Percentiles rank a stretch among this genome's conserved stretches.
phyloP scores from a whole-genome alignment of 2,329 filamentous ascomycete genomes.

The Trichophyton simii region DNA sequence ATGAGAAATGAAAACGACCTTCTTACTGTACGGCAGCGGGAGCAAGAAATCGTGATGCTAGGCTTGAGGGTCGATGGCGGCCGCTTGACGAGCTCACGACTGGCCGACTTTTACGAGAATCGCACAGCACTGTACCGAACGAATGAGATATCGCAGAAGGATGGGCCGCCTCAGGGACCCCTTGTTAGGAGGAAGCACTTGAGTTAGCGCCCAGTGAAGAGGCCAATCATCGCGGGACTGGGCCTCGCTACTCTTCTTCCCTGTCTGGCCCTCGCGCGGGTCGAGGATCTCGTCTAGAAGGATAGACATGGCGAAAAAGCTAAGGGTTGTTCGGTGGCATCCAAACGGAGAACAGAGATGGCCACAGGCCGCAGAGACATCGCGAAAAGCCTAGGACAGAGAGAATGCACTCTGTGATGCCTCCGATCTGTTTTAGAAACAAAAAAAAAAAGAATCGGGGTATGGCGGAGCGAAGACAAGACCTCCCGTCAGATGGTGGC shows the following conservation, averaged over 20 bases:
- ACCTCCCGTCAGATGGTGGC: constrained; percentile 1
- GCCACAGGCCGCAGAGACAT: no score
- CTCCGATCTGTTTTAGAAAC: not conserved
- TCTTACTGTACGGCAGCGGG: no score
- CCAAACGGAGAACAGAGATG: no score
- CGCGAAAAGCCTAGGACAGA: no score
- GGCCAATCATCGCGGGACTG: not conserved
- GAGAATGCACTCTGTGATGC: not conserved
- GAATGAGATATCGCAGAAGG: not conserved
- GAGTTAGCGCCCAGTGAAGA: not conserved
- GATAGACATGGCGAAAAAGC: not conserved
- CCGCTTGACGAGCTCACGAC: no score
- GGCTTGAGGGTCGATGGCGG: no score
- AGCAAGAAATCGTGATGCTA: no score
- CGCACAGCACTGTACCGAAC: not conserved
- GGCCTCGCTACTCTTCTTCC: not conserved
- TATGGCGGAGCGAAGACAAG: not conserved
- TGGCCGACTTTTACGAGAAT: not conserved
- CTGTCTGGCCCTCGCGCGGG: not conserved
- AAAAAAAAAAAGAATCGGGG: not conserved
- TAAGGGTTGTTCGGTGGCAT: no score
- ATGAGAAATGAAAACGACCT: not conserved
- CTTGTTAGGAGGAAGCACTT: not conserved
- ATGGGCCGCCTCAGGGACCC: not conserved
- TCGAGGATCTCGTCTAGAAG: not conserved